Conservation (phyloP, 495 filamentous ascomycete species). For the Achaetomiella virescens region DNA sequence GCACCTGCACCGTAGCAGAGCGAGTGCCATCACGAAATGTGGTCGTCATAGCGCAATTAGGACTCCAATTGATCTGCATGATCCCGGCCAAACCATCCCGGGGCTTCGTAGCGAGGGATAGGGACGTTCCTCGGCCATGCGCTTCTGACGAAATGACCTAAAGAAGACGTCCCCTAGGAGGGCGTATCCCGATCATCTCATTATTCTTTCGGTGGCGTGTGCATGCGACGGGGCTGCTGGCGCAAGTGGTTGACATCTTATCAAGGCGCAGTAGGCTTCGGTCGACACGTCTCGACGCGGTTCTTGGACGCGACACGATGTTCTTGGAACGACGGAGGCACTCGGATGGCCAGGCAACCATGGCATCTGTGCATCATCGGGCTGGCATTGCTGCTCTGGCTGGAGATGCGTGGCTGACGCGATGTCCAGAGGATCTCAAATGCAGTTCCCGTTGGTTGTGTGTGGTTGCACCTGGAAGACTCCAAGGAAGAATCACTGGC, state of each 20-base stretch:
- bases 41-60: not conserved
- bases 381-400: not conserved
- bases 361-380: not conserved
- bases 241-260: not conserved
- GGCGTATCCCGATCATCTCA: constrained; percentile 1
- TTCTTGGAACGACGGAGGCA: not conserved
- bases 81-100: not conserved
- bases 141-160: not conserved
- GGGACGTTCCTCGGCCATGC: not conserved
- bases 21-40: not conserved
- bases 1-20: not conserved
- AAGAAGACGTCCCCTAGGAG: not conserved
- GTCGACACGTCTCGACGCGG: constrained; percentile 1
- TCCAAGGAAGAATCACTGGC: not conserved
- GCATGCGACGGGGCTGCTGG: not conserved
- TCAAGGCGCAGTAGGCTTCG: not conserved
- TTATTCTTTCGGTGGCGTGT: not conserved
- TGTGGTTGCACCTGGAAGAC: not conserved
- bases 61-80: not conserved
- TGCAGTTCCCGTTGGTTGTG: not conserved
- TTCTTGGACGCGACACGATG: not conserved
- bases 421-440: not conserved
- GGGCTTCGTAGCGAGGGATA: not conserved
- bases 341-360: constrained; percentile 6
- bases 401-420: not conserved